Base-by-base conservation (phyloP, 768 basidiomycete genomes). In the Mycena chlorophos region DNA sequence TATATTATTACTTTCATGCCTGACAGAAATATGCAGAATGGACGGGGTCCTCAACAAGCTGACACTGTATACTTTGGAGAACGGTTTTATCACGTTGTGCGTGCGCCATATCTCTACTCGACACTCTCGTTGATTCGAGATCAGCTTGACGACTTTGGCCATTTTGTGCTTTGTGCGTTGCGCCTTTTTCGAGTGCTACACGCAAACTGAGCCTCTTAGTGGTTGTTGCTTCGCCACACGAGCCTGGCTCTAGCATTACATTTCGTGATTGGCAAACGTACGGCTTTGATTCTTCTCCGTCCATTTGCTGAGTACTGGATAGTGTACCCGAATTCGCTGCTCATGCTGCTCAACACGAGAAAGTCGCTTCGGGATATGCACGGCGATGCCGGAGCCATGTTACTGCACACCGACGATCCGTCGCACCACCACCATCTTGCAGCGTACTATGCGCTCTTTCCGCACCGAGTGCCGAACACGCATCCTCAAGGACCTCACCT, bases 281-380 rank as follows among this genome's bases (percentile, higher is more conserved):
- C 20, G 51, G 13, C 19, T 25, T 42, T 17, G 5, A 26, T 27
- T 48, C 30, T 51, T 17, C 38, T n/a, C 12, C 16, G 16, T 22
- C 4, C 6, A 39, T 26, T 23, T 20, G 37, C 27, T 8, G 27
- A 37, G n/a, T 8, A 5, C 27, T 20, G 29, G 8, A 23, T n/a
- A 51, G 50, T 51, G 37, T 51, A 51, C 34, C 50, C 50, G 8
- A 51, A 51, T 37, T 51, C 50, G 38, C 50, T 51, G 29, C 50
- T 52, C 40, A n/a, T 52, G 4, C 39, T 52, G 5, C 40, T 43
- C 25, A 52, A 42, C 20, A 52, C 51, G 26, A 27, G 51, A 13
- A 52, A 52, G 26, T 39, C 39, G 31, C 31, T 52, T 38, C 51
- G 51, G 5, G 51, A 52, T 26, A 52, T 52, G 51, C 51, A 52